phyloP scores from a whole-genome alignment of 2,329 filamentous ascomycete species.

The Venturia pyrina region DNA sequence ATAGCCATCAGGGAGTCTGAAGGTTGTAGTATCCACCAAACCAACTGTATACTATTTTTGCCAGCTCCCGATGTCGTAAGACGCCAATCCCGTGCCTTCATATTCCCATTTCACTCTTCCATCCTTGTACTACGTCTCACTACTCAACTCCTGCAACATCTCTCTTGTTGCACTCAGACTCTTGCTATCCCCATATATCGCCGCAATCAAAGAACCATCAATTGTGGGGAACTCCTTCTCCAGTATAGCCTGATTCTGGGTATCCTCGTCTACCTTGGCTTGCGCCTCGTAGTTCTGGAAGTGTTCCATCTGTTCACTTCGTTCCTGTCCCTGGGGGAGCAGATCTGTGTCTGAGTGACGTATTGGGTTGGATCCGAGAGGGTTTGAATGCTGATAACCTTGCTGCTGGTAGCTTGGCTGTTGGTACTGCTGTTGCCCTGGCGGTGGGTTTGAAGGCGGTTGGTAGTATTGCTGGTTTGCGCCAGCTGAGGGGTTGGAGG shows the following conservation, averaged over 20 bases:
- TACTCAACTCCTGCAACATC: slow-evolving; percentile 31
- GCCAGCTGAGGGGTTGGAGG: neutral
- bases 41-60: neutral
- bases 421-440: neutral
- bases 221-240: slow-evolving; percentile 34
- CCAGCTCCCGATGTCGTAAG: neutral
- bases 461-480: neutral
- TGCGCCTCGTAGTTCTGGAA: slow-evolving; percentile 29
- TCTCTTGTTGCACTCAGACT: slow-evolving; percentile 33
- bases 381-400: neutral
- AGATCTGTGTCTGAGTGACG: slow-evolving; percentile 22
- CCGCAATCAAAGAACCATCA: slow-evolving; percentile 35
- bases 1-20: neutral
- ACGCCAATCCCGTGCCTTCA: neutral
- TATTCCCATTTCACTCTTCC: neutral
- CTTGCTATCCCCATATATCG: slow-evolving; percentile 34
- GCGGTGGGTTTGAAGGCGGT: slow-evolving; percentile 1
- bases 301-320: slow-evolving; percentile 32
- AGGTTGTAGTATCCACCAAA: neutral
- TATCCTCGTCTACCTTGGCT: slow-evolving; percentile 18
- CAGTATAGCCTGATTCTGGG: slow-evolving; percentile 31
- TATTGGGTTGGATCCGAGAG: slow-evolving; percentile 10
- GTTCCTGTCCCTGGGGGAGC: slow-evolving; percentile 31
- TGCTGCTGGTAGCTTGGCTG: neutral
- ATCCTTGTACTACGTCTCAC: neutral